Conservation (phyloP, 1,284 basidiomycete species). For the Chalciporus sp. region DNA sequence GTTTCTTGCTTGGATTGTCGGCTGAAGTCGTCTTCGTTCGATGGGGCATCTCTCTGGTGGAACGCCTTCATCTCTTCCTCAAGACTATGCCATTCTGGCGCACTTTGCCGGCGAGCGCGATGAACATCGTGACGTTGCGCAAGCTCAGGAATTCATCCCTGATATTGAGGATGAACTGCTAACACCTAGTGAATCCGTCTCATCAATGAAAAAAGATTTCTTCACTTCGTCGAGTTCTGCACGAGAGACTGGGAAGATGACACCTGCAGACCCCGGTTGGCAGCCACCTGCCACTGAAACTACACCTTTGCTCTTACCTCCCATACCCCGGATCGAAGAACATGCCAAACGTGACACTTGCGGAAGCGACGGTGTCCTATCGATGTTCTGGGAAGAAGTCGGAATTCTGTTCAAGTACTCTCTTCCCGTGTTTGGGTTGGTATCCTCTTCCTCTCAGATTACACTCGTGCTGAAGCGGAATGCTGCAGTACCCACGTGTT, state of each 20-base stretch:
- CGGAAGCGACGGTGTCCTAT: neutral
- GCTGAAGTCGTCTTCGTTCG: neutral
- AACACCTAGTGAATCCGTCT: neutral
- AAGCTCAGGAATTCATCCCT: neutral
- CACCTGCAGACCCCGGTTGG: slow-evolving; percentile 1
- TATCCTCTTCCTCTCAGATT: slow-evolving; percentile 8
- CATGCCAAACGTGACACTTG: slow-evolving; percentile 34
- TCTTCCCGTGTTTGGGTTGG: slow-evolving; percentile 67
- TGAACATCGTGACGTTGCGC: neutral
- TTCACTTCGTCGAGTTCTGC: neutral
- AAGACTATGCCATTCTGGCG: slow-evolving; percentile 44
- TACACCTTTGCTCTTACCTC: slow-evolving; percentile 47
- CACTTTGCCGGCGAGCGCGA: slow-evolving; percentile 33
- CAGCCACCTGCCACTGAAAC: slow-evolving; percentile 17
- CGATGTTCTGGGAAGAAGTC: slow-evolving; percentile 57
- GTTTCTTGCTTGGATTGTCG: neutral
- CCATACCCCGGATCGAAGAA: slow-evolving; percentile 49
- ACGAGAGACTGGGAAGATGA: neutral
- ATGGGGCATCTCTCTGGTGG: slow-evolving; percentile 9
- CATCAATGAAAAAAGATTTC: slow-evolving; percentile 3
- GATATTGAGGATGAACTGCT: neutral
- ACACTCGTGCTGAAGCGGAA: neutral
- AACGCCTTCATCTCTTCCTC: slow-evolving; percentile 37
- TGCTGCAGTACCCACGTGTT: slow-evolving; percentile 60
- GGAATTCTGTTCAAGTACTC: slow-evolving; percentile 64